Evolutionary conservation across 352 stramenopile species (phyloP).

Genomic region (Paralagenidium karlingii): DNA sequence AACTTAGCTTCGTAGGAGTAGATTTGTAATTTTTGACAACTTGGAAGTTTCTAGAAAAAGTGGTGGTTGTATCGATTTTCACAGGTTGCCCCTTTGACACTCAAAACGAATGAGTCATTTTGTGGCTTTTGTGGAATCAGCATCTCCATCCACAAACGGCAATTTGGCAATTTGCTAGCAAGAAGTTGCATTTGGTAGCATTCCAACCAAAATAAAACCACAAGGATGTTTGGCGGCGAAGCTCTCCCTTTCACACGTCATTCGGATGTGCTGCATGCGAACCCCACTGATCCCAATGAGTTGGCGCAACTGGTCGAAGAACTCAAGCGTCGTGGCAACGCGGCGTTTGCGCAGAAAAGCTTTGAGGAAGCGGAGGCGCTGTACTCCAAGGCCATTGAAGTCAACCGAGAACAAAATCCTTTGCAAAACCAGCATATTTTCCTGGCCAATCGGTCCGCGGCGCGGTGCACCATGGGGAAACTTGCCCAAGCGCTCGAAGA

Average conservation of each 20-base stretch:
- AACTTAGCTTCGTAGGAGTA: no score
- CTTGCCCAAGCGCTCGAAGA: conserved; percentile 42
- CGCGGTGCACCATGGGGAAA: conserved; percentile 76
- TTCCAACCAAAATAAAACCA: no score
- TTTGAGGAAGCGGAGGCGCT: conserved; percentile 90
- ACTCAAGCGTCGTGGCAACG: conserved; percentile 81
- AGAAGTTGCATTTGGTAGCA: no score
- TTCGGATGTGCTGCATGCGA: conserved; percentile 63
- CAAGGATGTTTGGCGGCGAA: conserved; percentile 53
- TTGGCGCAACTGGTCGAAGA: conserved; percentile 65
- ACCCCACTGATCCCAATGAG: conserved; percentile 28
- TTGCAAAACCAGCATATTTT: conserved; percentile 74
- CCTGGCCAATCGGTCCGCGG: conserved; percentile 79
- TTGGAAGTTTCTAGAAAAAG: no score
- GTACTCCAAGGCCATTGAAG: conserved; percentile 92
- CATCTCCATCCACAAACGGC: no score
- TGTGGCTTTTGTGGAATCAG: no score
- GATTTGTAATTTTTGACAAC: no score
- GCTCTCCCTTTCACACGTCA: conserved; percentile 59
- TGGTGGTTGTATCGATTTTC: no score
- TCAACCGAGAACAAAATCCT: conserved; percentile 31
- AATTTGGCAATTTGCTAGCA: no score
- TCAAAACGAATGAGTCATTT: no score
- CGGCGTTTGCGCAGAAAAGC: conserved; percentile 71
- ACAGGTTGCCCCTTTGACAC: no score